A percentile compares a stretch with the other conserved stretches of the same genome.
phyloP scores from a whole-genome alignment of 2,329 filamentous ascomycete genomes.

The Penicillium sp. region DNA sequence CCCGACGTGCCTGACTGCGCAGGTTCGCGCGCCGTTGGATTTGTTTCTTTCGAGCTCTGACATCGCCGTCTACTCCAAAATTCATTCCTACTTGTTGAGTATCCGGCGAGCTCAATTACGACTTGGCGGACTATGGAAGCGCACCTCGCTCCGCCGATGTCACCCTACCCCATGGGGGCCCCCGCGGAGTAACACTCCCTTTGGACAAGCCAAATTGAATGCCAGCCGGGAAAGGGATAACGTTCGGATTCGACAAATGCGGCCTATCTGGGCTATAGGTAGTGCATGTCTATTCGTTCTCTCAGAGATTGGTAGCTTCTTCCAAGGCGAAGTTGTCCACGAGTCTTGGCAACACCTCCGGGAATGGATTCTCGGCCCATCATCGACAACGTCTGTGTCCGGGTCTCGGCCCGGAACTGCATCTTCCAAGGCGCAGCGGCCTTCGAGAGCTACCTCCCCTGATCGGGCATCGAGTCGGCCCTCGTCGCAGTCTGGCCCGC shows the following conservation, averaged over 20 bases:
- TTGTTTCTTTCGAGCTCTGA: slow-evolving; percentile 76
- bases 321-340: slow-evolving; percentile 82
- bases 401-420: slow-evolving; percentile 39
- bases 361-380: slow-evolving; percentile 58
- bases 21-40: slow-evolving; percentile 75
- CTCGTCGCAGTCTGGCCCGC: slow-evolving; percentile 12
- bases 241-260: slow-evolving; percentile 60
- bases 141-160: slow-evolving; percentile 68
- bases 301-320: slow-evolving; percentile 77
- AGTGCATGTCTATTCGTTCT: slow-evolving; percentile 84
- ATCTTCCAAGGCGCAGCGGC: slow-evolving; percentile 21
- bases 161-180: slow-evolving; percentile 66
- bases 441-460: slow-evolving; percentile 6
- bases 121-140: slow-evolving; percentile 80
- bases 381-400: slow-evolving; percentile 20
- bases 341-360: slow-evolving; percentile 76
- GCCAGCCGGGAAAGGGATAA: slow-evolving; percentile 60
- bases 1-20: slow-evolving; percentile 63
- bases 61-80: slow-evolving; percentile 70
- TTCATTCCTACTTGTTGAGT: slow-evolving; percentile 80
- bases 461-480: slow-evolving; percentile 7
- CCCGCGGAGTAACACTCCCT: slow-evolving; percentile 55
- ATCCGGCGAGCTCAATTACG: slow-evolving; percentile 80
- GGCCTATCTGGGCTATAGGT: slow-evolving; percentile 83
- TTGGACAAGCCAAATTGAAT: slow-evolving; percentile 55